Percentiles rank a stretch among this genome's conserved stretches.
Conservation (phyloP, 129 eudicot species). For the Rutidosis leptorrhynchoides region DNA sequence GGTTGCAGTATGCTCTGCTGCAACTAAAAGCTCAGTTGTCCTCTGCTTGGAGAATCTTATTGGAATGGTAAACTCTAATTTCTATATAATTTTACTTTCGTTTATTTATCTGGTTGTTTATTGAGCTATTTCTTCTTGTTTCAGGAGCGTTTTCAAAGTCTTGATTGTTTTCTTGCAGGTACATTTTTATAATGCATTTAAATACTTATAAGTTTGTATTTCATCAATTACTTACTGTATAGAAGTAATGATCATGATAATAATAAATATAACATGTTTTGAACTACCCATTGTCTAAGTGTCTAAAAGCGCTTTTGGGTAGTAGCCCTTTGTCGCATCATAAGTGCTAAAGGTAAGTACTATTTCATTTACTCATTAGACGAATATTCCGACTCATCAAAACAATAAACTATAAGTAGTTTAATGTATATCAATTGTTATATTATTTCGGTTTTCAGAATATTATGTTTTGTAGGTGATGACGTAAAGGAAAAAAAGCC, state of each 20-base stretch:
- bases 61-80: slow-evolving; percentile 55
- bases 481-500: slow-evolving; percentile 99
- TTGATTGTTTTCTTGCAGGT: slow-evolving; percentile 99
- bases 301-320: too few relatives aligned
- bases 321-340: background rate
- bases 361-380: background rate
- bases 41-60: slow-evolving; percentile 88
- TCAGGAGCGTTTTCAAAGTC: slow-evolving; percentile 87
- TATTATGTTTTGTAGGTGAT: slow-evolving; percentile 56
- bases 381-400: too few relatives aligned
- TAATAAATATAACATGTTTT: too few relatives aligned
- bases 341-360: background rate
- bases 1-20: slow-evolving; percentile 97
- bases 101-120: too few relatives aligned
- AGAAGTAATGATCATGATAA: too few relatives aligned
- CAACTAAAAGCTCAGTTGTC: slow-evolving; percentile 94
- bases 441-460: slow-evolving; percentile 17
- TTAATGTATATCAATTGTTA: background rate
- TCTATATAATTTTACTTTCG: background rate
- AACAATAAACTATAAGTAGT: background rate
- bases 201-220: background rate
- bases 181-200: slow-evolving; percentile 6
- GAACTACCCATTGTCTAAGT: too few relatives aligned
- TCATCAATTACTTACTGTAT: too few relatives aligned
- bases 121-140: slow-evolving; percentile 26